Evolutionary conservation across 2,329 filamentous ascomycete species (phyloP).

Genomic region (Trichoderma pleuroti): DNA sequence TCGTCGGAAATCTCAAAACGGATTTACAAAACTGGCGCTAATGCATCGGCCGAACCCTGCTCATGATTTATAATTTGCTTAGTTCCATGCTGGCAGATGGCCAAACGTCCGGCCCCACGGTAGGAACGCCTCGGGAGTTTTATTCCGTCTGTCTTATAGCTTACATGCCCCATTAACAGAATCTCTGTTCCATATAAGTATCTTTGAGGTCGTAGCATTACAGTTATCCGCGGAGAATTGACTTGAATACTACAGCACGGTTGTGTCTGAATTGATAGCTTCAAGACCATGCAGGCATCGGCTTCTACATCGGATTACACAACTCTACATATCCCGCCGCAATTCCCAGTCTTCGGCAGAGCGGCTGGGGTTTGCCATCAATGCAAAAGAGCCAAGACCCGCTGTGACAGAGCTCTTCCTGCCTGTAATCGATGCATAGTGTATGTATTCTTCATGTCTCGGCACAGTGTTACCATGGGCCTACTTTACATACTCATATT

Average conservation of each 20-base stretch:
- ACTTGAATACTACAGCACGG: background rate
- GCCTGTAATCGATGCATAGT: background rate
- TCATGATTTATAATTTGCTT: slow-evolving; percentile 3
- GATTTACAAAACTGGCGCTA: slow-evolving; percentile 1
- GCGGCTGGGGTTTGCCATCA: slow-evolving; percentile 11
- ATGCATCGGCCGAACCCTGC: slow-evolving; percentile 16
- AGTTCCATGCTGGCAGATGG: background rate
- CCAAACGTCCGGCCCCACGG: background rate
- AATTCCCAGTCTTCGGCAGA: background rate
- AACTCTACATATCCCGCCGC: background rate
- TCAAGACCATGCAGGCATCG: background rate
- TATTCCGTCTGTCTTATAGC: background rate
- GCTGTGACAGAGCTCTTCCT: slow-evolving; percentile 2
- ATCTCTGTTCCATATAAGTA: background rate
- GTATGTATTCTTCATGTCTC: background rate
- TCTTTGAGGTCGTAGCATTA: background rate
- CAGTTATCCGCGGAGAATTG: background rate
- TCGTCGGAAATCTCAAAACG: background rate
- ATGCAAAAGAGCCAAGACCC: slow-evolving; percentile 1
- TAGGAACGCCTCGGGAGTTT: background rate
- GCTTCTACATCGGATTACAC: background rate
- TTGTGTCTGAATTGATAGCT: background rate
- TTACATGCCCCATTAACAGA: background rate
- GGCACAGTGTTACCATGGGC: background rate
- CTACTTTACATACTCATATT: background rate